Conservation (phyloP, 441 rosid genomes). For the Jatropha multifida region DNA sequence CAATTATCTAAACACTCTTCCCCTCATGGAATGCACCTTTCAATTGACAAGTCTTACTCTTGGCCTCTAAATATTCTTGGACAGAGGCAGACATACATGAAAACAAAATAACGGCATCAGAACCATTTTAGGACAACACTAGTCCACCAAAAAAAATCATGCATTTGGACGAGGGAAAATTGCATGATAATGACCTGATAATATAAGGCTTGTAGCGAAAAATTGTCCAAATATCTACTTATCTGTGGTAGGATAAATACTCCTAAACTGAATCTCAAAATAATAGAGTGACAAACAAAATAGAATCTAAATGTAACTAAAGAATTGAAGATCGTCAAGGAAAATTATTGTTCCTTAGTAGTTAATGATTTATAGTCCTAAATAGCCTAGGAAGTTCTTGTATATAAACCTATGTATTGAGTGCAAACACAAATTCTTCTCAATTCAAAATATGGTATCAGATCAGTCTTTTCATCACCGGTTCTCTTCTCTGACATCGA, state of each 20-base stretch:
- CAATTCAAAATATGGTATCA: too few species aligned
- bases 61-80: neutral
- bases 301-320: neutral
- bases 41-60: neutral
- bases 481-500: too few species aligned
- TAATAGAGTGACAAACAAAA: neutral
- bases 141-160: neutral
- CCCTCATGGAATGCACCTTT: neutral
- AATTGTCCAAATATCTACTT: too few species aligned
- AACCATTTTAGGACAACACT: neutral
- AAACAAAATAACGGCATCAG: neutral
- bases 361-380: too few species aligned
- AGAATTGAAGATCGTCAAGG: too few species aligned
- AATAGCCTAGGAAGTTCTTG: too few species aligned
- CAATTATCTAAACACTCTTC: neutral
- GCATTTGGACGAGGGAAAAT: neutral
- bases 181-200: neutral
- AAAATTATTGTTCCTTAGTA: too few species aligned
- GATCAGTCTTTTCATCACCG: too few species aligned
- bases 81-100: neutral
- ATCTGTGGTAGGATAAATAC: neutral
- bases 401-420: too few species aligned
- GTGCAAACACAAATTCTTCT: too few species aligned
- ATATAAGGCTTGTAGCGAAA: neutral
- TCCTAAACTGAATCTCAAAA: neutral